Evolutionary conservation across 495 filamentous ascomycete genomes (phyloP).

Genomic region (Entonaema liquescens): DNA sequence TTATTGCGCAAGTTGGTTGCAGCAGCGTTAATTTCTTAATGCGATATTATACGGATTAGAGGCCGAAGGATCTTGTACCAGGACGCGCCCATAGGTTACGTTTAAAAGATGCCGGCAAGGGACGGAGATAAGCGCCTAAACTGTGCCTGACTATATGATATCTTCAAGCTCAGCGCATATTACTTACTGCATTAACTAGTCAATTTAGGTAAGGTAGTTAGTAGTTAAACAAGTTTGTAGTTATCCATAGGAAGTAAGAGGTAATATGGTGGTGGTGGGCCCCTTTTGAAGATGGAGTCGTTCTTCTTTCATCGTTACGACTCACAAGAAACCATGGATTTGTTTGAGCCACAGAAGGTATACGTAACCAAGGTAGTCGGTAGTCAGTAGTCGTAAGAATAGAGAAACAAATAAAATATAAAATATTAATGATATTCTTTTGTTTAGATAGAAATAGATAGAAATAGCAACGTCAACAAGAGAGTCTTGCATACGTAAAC

Average conservation of each 20-base stretch:
- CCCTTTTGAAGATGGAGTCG: too few relatives aligned
- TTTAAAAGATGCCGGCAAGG: background rate
- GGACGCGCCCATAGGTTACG: conserved; percentile 26
- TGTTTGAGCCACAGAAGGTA: background rate
- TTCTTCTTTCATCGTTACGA: background rate
- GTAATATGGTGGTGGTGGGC: too few relatives aligned
- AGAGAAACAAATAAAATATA: conserved; percentile 1
- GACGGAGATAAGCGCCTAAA: conserved; percentile 3
- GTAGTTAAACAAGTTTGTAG: too few relatives aligned
- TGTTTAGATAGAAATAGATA: background rate
- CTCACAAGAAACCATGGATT: background rate
- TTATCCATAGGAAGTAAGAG: too few relatives aligned
- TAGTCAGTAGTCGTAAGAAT: background rate
- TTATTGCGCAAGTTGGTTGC: background rate
- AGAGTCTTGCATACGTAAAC: conserved; percentile 33
- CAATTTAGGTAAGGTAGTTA: too few relatives aligned
- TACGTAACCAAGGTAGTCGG: background rate
- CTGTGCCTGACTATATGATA: background rate
- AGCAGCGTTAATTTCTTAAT: conserved; percentile 21
- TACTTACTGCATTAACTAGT: background rate
- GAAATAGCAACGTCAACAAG: conserved; percentile 13
- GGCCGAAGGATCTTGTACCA: conserved; percentile 31
- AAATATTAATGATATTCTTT: too few relatives aligned
- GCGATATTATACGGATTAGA: conserved; percentile 16
- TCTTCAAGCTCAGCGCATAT: conserved; percentile 1